Conservation (phyloP, 352 stramenopile species). For the Pythium rishiriense region DNA sequence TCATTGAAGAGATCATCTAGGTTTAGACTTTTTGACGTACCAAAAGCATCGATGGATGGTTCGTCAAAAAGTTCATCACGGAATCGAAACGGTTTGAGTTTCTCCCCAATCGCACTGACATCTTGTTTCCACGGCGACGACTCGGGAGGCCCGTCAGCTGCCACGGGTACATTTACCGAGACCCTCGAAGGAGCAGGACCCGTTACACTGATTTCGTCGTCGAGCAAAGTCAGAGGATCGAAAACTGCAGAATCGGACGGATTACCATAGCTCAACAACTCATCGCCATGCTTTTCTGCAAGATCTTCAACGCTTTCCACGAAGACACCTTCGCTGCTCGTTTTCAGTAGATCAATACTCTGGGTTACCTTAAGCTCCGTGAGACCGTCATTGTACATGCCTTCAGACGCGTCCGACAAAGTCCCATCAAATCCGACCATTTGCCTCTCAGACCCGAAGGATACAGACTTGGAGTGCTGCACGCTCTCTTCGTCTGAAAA, state of each 20-base stretch:
- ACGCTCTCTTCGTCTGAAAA: background rate
- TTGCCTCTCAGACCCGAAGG: no score
- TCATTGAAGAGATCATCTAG: slow-evolving; percentile 22
- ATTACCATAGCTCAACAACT: background rate
- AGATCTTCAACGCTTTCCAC: background rate
- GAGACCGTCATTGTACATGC: no score
- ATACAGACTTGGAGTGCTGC: no score
- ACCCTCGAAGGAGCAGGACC: background rate
- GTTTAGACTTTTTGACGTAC: slow-evolving; percentile 16
- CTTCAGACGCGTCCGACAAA: no score
- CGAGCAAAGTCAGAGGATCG: slow-evolving; percentile 14
- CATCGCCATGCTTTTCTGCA: background rate
- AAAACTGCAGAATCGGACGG: background rate
- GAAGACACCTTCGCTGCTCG: background rate
- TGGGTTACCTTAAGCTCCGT: no score
- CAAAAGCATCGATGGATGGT: slow-evolving; percentile 5
- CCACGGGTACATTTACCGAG: background rate
- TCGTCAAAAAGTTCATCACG: slow-evolving; percentile 20
- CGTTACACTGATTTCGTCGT: slow-evolving; percentile 8
- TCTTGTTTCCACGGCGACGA: slow-evolving; percentile 1
- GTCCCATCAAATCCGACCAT: no score
- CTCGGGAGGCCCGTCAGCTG: background rate
- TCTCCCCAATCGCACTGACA: background rate
- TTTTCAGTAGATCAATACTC: background rate
- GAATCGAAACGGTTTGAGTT: slow-evolving; percentile 19